Evolutionary conservation across 2,329 filamentous ascomycete genomes (phyloP), one percentile per base, ranked within the genome.

Genomic region (Epichloe hybrida): DNA sequence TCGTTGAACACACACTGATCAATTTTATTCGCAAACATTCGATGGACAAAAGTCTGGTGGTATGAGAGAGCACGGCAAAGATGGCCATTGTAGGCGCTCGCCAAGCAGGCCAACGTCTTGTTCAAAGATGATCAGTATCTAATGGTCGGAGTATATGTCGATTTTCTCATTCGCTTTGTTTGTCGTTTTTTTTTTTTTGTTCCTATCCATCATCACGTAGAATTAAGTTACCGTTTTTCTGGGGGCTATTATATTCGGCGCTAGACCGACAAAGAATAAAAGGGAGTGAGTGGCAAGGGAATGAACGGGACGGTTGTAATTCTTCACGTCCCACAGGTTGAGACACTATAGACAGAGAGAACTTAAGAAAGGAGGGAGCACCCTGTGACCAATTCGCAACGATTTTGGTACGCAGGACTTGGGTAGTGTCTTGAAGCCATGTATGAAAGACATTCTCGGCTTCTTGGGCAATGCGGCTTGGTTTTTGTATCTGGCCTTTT

Each of bases 1-100:
- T 89, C 85, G 2, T 74, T 89, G 55, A 85, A 85, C 61, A 77
- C 79, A 56, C 75, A 76, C 54, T 79, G 61, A 68, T 54, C 11
- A n/a, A 51, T 38, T 46, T 36, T 34, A 38, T 6, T 6, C 2
- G 3, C 20, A 35, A 21, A 20, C 15, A 6, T 40, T 20, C 6
- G 21, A 31, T 3, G 3, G 27, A 17, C 21, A 31, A 21, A 37
- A 31, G 45, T 20, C 20, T n/a, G 13, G 13, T 34, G 23, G 34
- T 31, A 17, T 9, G 15, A 49, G 40, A 17, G 15, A 41, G 5
- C 3, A 34, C 20, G 1, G 31, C 31, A 37, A 46, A 43, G 3
- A n/a, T 7, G n/a, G n/a, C 11, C 11, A 21, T 39, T 37, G 35
- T 39, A 9, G 8, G 34, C 11, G 20, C 15, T 5, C 39, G 31